A percentile compares a stretch with the other conserved stretches of the same genome.
Conservation (phyloP, 2,329 filamentous ascomycete species). For the Aspergillus tamarii region DNA sequence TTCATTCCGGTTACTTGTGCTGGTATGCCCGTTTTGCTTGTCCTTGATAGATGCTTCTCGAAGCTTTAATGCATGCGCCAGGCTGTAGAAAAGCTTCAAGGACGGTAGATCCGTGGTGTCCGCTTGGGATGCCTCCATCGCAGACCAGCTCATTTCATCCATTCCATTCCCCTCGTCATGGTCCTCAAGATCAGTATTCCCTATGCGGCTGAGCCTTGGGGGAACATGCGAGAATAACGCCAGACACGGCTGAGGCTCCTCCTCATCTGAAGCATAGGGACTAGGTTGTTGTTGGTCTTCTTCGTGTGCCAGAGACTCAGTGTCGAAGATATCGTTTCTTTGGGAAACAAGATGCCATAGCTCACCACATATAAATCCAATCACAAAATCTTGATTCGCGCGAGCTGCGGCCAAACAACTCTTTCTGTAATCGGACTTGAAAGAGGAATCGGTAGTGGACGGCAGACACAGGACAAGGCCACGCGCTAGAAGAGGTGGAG, state of each 20-base stretch:
- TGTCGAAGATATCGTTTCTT: conserved; percentile 31
- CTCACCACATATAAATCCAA: conserved; percentile 41
- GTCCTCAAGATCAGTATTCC: conserved; percentile 19
- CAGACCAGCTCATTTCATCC: conserved; percentile 4
- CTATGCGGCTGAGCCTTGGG: conserved; percentile 13
- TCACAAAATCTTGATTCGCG: conserved; percentile 45
- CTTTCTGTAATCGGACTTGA: conserved; percentile 38
- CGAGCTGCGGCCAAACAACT: conserved; percentile 42
- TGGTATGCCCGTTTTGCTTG: neutral
- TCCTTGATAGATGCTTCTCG: conserved; percentile 15
- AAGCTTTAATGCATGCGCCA: conserved; percentile 16
- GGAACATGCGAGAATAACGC: conserved; percentile 24
- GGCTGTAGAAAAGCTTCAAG: conserved; percentile 15
- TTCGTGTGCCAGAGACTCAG: conserved; percentile 20
- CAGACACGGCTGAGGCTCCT: conserved; percentile 17
- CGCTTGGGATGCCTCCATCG: conserved; percentile 1
- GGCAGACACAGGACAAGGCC: conserved; percentile 42
- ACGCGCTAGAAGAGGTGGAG: conserved; percentile 40
- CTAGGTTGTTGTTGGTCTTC: conserved; percentile 21
- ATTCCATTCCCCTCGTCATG: conserved; percentile 13
- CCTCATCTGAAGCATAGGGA: conserved; percentile 21
- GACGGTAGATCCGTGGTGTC: conserved; percentile 17
- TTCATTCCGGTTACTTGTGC: neutral
- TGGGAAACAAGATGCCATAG: conserved; percentile 39
- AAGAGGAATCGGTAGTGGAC: conserved; percentile 32